These are phyloP conservation scores for Allium cepa DNA, from an alignment of 106 monocot genomes.

Conservation along the genomic window DNA sequence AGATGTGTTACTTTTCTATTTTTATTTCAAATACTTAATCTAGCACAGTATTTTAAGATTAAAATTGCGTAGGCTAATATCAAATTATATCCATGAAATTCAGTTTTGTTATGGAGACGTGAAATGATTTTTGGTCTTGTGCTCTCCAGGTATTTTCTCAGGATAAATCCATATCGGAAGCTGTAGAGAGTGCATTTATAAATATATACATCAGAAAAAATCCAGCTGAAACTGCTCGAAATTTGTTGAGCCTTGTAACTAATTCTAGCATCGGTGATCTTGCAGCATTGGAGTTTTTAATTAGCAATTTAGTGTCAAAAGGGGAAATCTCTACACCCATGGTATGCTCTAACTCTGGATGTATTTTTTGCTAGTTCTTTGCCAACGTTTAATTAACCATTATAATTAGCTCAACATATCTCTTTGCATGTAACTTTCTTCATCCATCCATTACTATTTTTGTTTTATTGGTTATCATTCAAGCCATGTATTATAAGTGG, in stretches of 20 bases:
- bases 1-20: too few relatives aligned
- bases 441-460: too few relatives aligned
- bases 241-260: slow-evolving; percentile 56
- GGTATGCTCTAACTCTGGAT: slow-evolving; percentile 24
- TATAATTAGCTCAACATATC: neutral
- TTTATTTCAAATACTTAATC: too few relatives aligned
- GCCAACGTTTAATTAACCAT: neutral
- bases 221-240: slow-evolving; percentile 72
- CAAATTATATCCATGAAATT: too few relatives aligned
- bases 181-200: slow-evolving; percentile 89
- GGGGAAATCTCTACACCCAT: slow-evolving; percentile 74
- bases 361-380: neutral
- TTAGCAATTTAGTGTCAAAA: slow-evolving; percentile 68
- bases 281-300: slow-evolving; percentile 72
- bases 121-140: slow-evolving; percentile 1
- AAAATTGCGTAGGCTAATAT: too few relatives aligned
- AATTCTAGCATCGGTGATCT: slow-evolving; percentile 83
- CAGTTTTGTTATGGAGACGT: neutral
- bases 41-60: too few relatives aligned
- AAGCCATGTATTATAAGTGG: too few relatives aligned
- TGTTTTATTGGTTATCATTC: too few relatives aligned
- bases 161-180: slow-evolving; percentile 92
- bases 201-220: slow-evolving; percentile 72
- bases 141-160: slow-evolving; percentile 75
- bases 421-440: neutral